phyloP scores from a whole-genome alignment of 345 rosid species.

The Trapa bicornis region DNA sequence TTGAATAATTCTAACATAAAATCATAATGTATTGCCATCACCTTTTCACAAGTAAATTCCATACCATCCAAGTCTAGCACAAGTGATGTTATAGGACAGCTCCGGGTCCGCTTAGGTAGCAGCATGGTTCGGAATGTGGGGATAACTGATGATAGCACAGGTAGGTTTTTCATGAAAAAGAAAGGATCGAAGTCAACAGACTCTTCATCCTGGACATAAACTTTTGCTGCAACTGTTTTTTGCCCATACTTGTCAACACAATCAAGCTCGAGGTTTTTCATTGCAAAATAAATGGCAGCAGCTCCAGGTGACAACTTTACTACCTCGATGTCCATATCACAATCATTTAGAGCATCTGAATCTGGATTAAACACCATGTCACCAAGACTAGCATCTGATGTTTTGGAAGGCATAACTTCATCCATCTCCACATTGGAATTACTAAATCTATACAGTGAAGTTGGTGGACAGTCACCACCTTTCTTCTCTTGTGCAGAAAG shows the following conservation, averaged over 20 bases:
- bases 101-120: conserved; percentile 90
- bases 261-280: conserved; percentile 93
- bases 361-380: conserved; percentile 29
- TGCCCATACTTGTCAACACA: conserved; percentile 79
- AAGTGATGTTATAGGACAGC: conserved; percentile 88
- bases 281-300: conserved; percentile 89
- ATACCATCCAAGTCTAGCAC: conserved; percentile 96
- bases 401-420: conserved; percentile 21
- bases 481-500: conserved; percentile 17
- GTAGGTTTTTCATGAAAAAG: conserved; percentile 84
- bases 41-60: conserved; percentile 6
- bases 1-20: not conserved
- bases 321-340: conserved; percentile 40
- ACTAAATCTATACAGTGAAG: conserved; percentile 12
- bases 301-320: conserved; percentile 55
- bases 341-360: conserved; percentile 19
- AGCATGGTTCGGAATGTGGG: conserved; percentile 76
- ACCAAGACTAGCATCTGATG: conserved; percentile 14
- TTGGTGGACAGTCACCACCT: conserved; percentile 11
- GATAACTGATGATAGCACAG: conserved; percentile 70
- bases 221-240: conserved; percentile 56
- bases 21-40: not conserved
- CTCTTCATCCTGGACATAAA: conserved; percentile 58
- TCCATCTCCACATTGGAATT: conserved; percentile 15
- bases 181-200: conserved; percentile 80